A percentile compares a stretch with the other conserved stretches of the same genome.
These are phyloP conservation scores for Rhodomyrtus psidioides DNA, from an alignment of 441 rosid genomes.

Conservation along the genomic window DNA sequence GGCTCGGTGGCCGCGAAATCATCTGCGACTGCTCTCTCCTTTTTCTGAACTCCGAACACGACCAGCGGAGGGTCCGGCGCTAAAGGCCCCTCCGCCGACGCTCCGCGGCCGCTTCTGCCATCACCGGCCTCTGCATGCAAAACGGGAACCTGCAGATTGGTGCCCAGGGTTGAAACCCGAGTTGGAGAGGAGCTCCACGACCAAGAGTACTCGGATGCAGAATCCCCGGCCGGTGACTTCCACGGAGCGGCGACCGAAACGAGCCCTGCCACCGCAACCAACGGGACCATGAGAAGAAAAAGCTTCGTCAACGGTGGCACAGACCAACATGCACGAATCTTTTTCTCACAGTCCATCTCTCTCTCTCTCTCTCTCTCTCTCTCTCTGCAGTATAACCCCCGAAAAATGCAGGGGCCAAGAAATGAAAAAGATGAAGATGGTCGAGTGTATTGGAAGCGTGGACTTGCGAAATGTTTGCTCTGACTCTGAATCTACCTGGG, in stretches of 20 bases:
- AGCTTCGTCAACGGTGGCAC: conserved; percentile 23
- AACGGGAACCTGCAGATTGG: background rate
- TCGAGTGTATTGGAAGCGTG: background rate
- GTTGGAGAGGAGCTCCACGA: conserved; percentile 1
- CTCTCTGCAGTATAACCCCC: background rate
- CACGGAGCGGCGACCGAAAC: conserved; percentile 30
- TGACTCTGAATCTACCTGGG: background rate
- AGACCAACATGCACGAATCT: conserved; percentile 28
- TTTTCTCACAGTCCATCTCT: conserved; percentile 23
- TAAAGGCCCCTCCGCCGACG: background rate
- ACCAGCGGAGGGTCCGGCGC: background rate
- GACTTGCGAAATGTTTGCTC: background rate
- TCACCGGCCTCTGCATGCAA: background rate
- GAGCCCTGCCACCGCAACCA: conserved; percentile 29
- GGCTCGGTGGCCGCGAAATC: background rate
- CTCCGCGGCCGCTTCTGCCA: background rate
- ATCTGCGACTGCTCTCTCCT: background rate
- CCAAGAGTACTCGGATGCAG: conserved; percentile 6
- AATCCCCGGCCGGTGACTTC: conserved; percentile 2
- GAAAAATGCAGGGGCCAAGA: background rate
- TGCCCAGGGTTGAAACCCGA: background rate
- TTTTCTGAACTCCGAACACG: background rate
- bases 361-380: background rate
- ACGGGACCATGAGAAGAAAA: conserved; percentile 35
- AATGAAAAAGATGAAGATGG: background rate